Conservation (phyloP, 768 basidiomycete species). For the Phanerodontia chrysosporium region DNA sequence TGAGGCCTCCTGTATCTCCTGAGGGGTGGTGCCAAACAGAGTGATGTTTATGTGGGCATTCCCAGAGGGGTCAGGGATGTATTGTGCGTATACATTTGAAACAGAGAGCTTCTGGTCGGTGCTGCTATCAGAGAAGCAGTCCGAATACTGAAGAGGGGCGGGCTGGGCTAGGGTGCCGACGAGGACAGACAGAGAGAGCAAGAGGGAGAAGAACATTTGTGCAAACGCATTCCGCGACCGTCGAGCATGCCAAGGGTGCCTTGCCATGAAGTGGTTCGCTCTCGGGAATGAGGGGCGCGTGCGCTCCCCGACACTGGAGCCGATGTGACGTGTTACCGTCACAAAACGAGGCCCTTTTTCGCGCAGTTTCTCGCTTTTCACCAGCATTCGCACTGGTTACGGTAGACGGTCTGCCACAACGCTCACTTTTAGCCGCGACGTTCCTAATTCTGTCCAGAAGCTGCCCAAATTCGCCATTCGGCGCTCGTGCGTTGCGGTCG, state of each 20-base stretch:
- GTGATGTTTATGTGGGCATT: slow-evolving; percentile 63
- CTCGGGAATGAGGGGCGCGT: not conserved
- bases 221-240: slow-evolving; percentile 5
- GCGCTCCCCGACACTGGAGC: not conserved
- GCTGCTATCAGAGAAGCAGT: slow-evolving; percentile 58
- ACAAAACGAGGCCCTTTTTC: not conserved
- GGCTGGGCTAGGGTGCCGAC: slow-evolving; percentile 40
- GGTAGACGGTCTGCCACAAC: too few species aligned
- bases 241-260: slow-evolving; percentile 14
- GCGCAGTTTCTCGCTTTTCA: not conserved
- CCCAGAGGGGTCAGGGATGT: slow-evolving; percentile 40
- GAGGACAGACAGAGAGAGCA: slow-evolving; percentile 14
- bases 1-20: slow-evolving; percentile 55
- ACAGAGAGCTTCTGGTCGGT: slow-evolving; percentile 57
- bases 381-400: not conserved
- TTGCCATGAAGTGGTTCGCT: slow-evolving; percentile 8
- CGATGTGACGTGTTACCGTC: not conserved
- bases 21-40: slow-evolving; percentile 59
- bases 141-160: slow-evolving; percentile 55
- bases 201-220: slow-evolving; percentile 12
- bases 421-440: too few species aligned
- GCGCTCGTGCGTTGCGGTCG: not conserved
- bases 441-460: not conserved
- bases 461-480: not conserved
- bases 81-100: slow-evolving; percentile 69